Evolutionary conservation across 2,329 filamentous ascomycete species (phyloP), one percentile per base, ranked within the genome.

Genomic region (Colletotrichum plurivorum): DNA sequence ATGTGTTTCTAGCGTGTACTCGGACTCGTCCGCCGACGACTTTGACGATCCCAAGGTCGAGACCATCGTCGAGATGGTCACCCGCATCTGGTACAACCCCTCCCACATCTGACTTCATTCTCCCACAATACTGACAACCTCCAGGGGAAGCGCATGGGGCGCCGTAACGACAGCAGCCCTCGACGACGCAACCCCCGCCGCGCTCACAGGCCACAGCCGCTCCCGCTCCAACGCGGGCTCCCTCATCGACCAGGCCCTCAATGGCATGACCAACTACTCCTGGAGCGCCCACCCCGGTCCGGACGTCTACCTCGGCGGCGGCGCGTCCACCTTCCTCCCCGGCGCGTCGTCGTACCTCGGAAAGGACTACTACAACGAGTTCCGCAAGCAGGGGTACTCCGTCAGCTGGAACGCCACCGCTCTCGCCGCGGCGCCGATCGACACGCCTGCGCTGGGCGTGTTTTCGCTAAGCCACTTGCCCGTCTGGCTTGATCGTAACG

Each of bases 21-120:
- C 87, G 43, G 94, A 97, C 78, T 94, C 92, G 0, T 94, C 92
- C 46, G 84, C 88, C 10, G 86, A 92, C 73, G 81, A 87, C 3
- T 94, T 94, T 72, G 94, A 97, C 77, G 94, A 97, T 76, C 94
- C 94, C 61, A 96, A 95, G 82, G 88, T 97, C 27, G 94, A 96
- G 83, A 94, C 90, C 6, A 93, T 97, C 76, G 90, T 92, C n/a
- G 92, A 94, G 80, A 85, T 96, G 67, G 90, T 95, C 80, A 86
- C 88, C 72, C 90, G 94, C 66, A 84, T 94, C 55, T 89, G 87
- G 79, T 87, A 89, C 65, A 85, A 89, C 64, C 81, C 90, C 54
- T 83, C 10, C 0, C 6, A 2, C 6, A 2, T 22, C 20, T 22
- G 3, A 22, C 20, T 3, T 22, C 20, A 22, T 3, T 3, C 2